Percentiles rank a stretch among this genome's conserved stretches.
phyloP scores from a whole-genome alignment of 768 basidiomycete genomes.

The Hygrocybe coccinea region DNA sequence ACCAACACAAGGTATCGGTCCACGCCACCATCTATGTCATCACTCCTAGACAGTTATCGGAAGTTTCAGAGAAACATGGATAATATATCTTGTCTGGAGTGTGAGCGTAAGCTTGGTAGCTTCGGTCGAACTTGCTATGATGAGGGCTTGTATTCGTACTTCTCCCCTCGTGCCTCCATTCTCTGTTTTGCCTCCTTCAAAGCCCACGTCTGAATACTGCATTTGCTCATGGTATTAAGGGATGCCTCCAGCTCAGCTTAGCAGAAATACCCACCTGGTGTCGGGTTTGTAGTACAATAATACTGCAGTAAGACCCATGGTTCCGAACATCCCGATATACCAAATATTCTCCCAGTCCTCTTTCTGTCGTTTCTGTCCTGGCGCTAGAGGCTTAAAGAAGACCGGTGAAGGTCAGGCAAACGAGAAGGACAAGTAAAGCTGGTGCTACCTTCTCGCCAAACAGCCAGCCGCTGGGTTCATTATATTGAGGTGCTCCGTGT shows the following conservation, averaged over 20 bases:
- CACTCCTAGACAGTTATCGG: background rate
- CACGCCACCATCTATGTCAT: background rate
- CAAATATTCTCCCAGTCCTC: slow-evolving; percentile 91
- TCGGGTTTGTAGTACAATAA: slow-evolving; percentile 90
- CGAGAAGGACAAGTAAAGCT: background rate
- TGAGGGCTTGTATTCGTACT: slow-evolving; percentile 71
- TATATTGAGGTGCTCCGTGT: slow-evolving; percentile 76
- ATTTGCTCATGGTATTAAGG: background rate
- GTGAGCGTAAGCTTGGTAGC: background rate
- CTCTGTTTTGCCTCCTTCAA: slow-evolving; percentile 81
- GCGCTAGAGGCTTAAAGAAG: slow-evolving; percentile 56
- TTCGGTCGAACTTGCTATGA: slow-evolving; percentile 6
- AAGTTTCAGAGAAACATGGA: background rate
- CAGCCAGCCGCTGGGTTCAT: slow-evolving; percentile 82
- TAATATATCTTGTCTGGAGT: background rate
- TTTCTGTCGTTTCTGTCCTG: slow-evolving; percentile 80
- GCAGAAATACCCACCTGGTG: slow-evolving; percentile 59
- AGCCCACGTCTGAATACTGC: slow-evolving; percentile 90
- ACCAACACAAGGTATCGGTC: background rate
- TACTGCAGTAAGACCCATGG: slow-evolving; percentile 69
- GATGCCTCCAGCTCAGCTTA: background rate
- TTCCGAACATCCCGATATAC: slow-evolving; percentile 89
- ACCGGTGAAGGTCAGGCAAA: background rate
- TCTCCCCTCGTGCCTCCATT: slow-evolving; percentile 91
- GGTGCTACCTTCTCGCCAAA: slow-evolving; percentile 81